Base-by-base conservation (phyloP, 441 rosid species). In the Adansonia grandidieri region DNA sequence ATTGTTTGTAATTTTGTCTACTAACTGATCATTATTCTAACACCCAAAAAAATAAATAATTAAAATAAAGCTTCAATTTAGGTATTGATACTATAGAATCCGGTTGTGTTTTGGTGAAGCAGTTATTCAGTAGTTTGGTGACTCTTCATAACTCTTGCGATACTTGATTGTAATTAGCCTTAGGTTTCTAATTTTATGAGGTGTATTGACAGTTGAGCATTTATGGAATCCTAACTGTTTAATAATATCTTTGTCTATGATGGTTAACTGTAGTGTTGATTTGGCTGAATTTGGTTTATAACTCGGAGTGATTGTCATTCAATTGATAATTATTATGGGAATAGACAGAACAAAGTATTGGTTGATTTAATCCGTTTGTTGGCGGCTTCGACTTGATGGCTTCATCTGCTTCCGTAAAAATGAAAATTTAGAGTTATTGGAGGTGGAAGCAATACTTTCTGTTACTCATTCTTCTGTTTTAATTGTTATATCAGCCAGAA, bases 401-500 rank as follows among this genome's bases (percentile, higher is more conserved):
- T 54, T 45, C 4, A 13, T 54, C 72, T 10, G n/a, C 40, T 14
- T 53, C 32, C 10, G 22, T 71, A 7, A 48, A 42, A 61, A 61
- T 9, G 7, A 15, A 69, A 20, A 7, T 48, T 6, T 57, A 11
- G 71, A 74, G 32, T 74, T 68, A 40, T 4, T 24, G 8, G 17
- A 74, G 56, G 44, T 10, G n/a, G 67, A 47, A 71, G 9, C 32
- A 32, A 22, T 50, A 15, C 65, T 19, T 74, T 74, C 10, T 78
- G 77, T 62, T 73, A 53, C 82, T 83, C 70, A 85, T 77, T 67
- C 72, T 80, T 73, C 17, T 79, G 58, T 77, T 66, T 54, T 82
- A 15, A 51, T 77, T 81, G 79, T 82, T 73, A 77, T 82, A 77
- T 63, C 96, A 96, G 98, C 97, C 98, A 72, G 97, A 87, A 66